Conservation (phyloP, 2,329 filamentous ascomycete genomes). For the Arachnomyces sp. region DNA sequence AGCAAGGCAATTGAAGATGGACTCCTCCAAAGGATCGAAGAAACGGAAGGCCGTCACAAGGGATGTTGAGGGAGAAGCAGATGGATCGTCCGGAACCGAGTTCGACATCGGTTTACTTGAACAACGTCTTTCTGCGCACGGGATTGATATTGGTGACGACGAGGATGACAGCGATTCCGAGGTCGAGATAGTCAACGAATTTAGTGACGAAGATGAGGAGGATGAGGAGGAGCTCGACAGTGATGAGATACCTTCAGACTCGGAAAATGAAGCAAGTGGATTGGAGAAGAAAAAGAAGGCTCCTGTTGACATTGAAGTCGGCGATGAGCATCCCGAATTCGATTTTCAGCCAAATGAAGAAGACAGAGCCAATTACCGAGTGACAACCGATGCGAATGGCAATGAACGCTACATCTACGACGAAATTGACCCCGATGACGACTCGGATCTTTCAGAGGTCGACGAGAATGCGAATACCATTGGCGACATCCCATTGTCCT, state of each 20-base stretch:
- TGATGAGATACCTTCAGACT: conserved; percentile 44
- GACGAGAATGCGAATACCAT: conserved; percentile 80
- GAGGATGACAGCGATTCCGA: conserved; percentile 35
- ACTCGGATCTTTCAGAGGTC: conserved; percentile 88
- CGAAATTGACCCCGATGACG: conserved; percentile 90
- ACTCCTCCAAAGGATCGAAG: conserved; percentile 36
- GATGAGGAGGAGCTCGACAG: conserved; percentile 46
- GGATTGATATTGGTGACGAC: conserved; percentile 29
- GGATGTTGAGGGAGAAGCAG: conserved; percentile 43
- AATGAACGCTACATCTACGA: conserved; percentile 84
- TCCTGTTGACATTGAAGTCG: conserved; percentile 9
- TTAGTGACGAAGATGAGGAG: conserved; percentile 42
- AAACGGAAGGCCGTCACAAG: conserved; percentile 60
- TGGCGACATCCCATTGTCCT: conserved; percentile 84
- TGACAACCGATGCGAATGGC: conserved; percentile 79
- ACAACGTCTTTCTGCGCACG: conserved; percentile 35
- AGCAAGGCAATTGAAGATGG: conserved; percentile 20
- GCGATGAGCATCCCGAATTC: conserved; percentile 22
- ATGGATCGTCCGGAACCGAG: conserved; percentile 54
- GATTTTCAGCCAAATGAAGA: conserved; percentile 32
- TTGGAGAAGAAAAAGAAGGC: conserved; percentile 30
- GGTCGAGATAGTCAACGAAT: conserved; percentile 51
- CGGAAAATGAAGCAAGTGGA: conserved; percentile 33
- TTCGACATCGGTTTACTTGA: conserved; percentile 41
- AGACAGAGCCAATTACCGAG: conserved; percentile 47